These are phyloP conservation scores for Coemansia sp. DNA, from an alignment of 192 early-diverging fungal genomes.

Conservation along the genomic window DNA sequence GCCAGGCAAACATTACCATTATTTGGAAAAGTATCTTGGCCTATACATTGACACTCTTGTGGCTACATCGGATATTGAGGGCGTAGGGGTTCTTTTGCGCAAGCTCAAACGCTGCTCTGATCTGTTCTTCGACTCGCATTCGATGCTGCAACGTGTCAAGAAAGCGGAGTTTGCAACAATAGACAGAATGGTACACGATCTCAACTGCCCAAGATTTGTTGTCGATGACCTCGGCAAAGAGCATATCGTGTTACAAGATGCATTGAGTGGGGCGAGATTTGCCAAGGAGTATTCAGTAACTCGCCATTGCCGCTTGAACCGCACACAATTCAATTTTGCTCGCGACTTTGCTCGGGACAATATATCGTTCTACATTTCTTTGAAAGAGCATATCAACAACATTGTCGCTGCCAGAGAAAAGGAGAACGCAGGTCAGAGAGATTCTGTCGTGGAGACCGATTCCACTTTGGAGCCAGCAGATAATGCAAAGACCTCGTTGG, in stretches of 20 bases:
- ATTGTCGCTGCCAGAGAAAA: constrained; percentile 2
- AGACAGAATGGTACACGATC: constrained; percentile 24
- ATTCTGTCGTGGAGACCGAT: background rate
- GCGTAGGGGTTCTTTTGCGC: constrained; percentile 33
- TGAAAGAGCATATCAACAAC: constrained; percentile 8
- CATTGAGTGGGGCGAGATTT: background rate
- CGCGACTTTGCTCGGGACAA: constrained; percentile 45
- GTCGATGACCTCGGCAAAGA: constrained; percentile 25
- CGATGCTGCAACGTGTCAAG: constrained; percentile 3
- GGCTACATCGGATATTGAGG: constrained; percentile 37
- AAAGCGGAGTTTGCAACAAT: constrained; percentile 23
- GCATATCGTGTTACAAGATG: constrained; percentile 34
- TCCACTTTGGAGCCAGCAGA: background rate
- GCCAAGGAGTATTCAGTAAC: constrained; percentile 27
- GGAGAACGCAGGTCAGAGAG: background rate
- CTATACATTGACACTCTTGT: constrained; percentile 41
- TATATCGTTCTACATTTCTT: constrained; percentile 29
- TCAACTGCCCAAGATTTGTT: constrained; percentile 45
- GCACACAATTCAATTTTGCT: constrained; percentile 34
- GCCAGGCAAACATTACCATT: constrained; percentile 52
- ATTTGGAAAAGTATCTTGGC: constrained; percentile 47
- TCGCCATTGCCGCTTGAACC: constrained; percentile 43
- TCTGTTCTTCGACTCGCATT: constrained; percentile 19
- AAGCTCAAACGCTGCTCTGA: constrained; percentile 45
- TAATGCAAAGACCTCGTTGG: background rate